A percentile compares a stretch with the other conserved stretches of the same genome.
phyloP scores from a whole-genome alignment of 192 early-diverging fungal genomes.

The Rhizophagus clarus region DNA sequence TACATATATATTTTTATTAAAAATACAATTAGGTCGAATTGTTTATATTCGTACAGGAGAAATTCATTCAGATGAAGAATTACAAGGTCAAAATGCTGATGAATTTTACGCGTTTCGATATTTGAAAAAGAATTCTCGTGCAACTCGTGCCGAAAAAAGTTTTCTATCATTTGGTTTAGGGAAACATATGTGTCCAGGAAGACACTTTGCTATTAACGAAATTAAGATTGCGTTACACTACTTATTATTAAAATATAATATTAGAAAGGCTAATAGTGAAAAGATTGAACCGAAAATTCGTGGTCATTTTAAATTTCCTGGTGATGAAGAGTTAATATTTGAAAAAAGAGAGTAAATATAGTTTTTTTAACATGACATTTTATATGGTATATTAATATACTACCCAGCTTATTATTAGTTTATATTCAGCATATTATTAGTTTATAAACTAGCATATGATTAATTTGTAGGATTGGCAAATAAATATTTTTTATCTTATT shows the following conservation, averaged over 20 bases:
- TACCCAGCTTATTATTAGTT: no score
- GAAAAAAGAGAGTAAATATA: neutral
- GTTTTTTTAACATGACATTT: no score
- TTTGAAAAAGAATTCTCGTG: neutral
- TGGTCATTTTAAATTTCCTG: neutral
- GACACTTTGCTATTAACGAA: neutral
- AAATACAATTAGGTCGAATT: neutral
- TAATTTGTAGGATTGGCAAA: no score
- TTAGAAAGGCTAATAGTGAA: neutral
- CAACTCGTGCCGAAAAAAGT: neutral
- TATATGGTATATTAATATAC: no score
- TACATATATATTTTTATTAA: no score
- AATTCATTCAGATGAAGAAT: neutral
- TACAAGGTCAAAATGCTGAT: neutral
- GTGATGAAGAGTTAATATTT: neutral
- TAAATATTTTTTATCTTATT: no score
- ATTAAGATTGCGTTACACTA: neutral
- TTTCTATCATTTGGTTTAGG: neutral
- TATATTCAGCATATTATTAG: no score
- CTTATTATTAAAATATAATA: constrained; percentile 8
- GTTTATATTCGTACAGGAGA: neutral
- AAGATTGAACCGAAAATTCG: neutral
- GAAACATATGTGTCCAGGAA: constrained; percentile 4
- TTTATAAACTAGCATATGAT: no score
- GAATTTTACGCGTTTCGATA: neutral